Evolutionary conservation across 495 filamentous ascomycete genomes (phyloP), one percentile per base, ranked within the genome.

Genomic region (Penicillium flavigenum): DNA sequence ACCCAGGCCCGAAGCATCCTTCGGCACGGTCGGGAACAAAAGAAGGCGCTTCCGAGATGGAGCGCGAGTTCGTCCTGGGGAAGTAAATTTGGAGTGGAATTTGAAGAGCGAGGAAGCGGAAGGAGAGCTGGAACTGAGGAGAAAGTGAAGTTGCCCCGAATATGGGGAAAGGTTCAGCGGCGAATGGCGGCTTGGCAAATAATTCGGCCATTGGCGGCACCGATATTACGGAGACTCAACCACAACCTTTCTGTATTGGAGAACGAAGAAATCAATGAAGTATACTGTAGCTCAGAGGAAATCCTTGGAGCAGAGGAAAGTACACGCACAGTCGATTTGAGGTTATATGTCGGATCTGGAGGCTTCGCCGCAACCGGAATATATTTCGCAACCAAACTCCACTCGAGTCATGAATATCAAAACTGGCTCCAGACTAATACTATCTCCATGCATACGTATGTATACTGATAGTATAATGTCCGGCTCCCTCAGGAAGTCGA

Each of bases 141-240:
- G 53, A 44, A 55, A 58, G 47, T 64, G 59, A 72, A 56, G 42
- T 60, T 59, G 14, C 24, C 16, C 54, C 55, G 63, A 66, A 65
- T 74, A 72, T 71, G 74, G 70, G 72, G 73, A 73, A 74, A 63
- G 48, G 64, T 62, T 67, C 58, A 56, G 62, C 66, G 60, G 65
- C 60, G 58, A 65, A 52, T 64, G 67, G 63, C 45, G 68, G 67
- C 72, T 73, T 73, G 73, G 72, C 73, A 63, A 47, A 39, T 39
- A 9, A 9, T 17, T 17, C 60, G 24, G 54, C 62, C 62, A 67
- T 54, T 65, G 51, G 57, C 44, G 57, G 50, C 52, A 49, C 50
- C 32, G 17, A 46, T 47, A 60, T 60, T 60, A 63, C 60, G 39
- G 38, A 63, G 51, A 31, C 54, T 59, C 20, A 14, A 44, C 49